phyloP scores from a whole-genome alignment of 2,329 filamentous ascomycete species.

The Didymellaceae sp. region DNA sequence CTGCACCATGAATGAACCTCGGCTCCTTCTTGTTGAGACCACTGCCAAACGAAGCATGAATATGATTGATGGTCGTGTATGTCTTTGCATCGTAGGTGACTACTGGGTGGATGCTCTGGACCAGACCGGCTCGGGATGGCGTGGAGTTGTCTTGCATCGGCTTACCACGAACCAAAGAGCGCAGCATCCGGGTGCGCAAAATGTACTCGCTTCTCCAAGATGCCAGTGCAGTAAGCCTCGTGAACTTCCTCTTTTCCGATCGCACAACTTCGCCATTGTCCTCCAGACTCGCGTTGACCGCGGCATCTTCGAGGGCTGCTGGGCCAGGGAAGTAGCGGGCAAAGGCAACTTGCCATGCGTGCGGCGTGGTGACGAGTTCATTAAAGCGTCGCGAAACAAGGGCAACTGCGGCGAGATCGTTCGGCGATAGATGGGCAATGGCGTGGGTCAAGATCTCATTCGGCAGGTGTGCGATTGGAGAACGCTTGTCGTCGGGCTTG shows the following conservation, averaged over 20 bases:
- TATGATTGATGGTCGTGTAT: slow-evolving; percentile 76
- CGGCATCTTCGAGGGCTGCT: slow-evolving; percentile 57
- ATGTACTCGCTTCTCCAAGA: slow-evolving; percentile 98
- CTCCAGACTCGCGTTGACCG: slow-evolving; percentile 54
- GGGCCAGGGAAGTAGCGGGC: slow-evolving; percentile 86
- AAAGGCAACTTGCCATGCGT: slow-evolving; percentile 94
- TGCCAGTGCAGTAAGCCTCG: slow-evolving; percentile 80
- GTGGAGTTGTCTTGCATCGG: slow-evolving; percentile 65
- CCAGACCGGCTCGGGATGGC: slow-evolving; percentile 60
- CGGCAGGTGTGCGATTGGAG: slow-evolving; percentile 68
- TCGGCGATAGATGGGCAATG: slow-evolving; percentile 85
- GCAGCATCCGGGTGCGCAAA: slow-evolving; percentile 80
- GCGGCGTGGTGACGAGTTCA: slow-evolving; percentile 83
- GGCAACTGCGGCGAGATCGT: slow-evolving; percentile 80
- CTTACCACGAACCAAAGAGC: slow-evolving; percentile 82
- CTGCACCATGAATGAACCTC: slow-evolving; percentile 81
- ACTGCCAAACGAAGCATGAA: slow-evolving; percentile 78
- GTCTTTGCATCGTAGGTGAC: slow-evolving; percentile 87
- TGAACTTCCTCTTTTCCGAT: slow-evolving; percentile 79
- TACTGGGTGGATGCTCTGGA: slow-evolving; percentile 74
- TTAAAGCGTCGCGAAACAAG: slow-evolving; percentile 90
- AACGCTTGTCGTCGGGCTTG: slow-evolving; percentile 53
- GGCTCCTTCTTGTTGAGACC: slow-evolving; percentile 73
- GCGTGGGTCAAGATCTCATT: slow-evolving; percentile 95
- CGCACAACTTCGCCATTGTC: slow-evolving; percentile 57